These are phyloP conservation scores for Sechiopsis laciniata DNA, from an alignment of 306 rosid species.

Conservation along the genomic window DNA sequence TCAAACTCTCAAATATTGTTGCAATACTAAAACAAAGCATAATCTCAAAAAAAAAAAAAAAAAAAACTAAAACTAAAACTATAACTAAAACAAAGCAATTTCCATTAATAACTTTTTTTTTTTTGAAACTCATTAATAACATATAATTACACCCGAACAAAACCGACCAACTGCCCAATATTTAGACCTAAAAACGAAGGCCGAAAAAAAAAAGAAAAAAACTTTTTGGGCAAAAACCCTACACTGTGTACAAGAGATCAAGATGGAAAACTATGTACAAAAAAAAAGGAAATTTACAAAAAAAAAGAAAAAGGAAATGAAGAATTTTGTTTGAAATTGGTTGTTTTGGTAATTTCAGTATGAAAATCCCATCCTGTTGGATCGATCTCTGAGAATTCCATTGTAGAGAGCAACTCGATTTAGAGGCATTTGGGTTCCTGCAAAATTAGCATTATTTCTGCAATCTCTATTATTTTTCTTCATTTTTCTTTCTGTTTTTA, in stretches of 20 bases:
- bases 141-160: neutral
- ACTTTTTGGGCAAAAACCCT: neutral
- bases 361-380: constrained; percentile 33
- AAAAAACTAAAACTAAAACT: too few species aligned
- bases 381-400: constrained; percentile 42
- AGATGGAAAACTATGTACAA: too few species aligned
- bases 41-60: too few species aligned
- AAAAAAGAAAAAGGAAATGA: too few species aligned
- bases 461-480: neutral
- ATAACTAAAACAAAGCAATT: too few species aligned
- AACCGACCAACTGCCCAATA: neutral
- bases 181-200: neutral
- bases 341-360: neutral
- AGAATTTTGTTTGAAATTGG: too few species aligned
- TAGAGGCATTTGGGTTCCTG: constrained; percentile 26
- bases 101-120: too few species aligned
- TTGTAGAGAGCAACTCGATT: constrained; percentile 40
- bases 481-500: neutral
- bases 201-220: neutral
- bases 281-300: too few species aligned
- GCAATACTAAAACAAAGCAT: too few species aligned
- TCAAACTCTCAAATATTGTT: too few species aligned
- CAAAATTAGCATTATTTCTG: neutral
- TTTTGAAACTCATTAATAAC: too few species aligned
- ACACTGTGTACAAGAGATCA: too few species aligned